These are phyloP conservation scores for Alternaria ventricosa DNA, from an alignment of 2,329 filamentous ascomycete genomes.

Conservation along the genomic window DNA sequence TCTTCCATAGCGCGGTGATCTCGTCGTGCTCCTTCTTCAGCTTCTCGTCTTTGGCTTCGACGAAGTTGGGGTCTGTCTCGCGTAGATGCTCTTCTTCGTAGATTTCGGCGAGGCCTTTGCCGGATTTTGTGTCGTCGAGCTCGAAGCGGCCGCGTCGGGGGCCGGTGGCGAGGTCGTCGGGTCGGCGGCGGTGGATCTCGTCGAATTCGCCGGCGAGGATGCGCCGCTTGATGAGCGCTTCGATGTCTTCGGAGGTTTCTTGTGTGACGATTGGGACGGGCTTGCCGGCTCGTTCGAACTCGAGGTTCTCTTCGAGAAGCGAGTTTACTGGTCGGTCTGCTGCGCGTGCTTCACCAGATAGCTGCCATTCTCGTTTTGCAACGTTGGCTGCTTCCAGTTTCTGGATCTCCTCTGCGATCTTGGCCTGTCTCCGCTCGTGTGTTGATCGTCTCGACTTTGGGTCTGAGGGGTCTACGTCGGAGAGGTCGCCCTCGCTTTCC, in stretches of 20 bases:
- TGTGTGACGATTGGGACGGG: constrained; percentile 93
- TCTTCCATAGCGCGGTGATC: constrained; percentile 82
- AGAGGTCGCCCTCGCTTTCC: constrained; percentile 62
- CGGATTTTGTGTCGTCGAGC: constrained; percentile 85
- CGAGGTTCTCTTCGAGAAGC: constrained; percentile 89
- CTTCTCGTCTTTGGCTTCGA: constrained; percentile 84
- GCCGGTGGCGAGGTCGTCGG: constrained; percentile 71
- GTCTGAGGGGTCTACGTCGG: constrained; percentile 69
- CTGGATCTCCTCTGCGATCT: constrained; percentile 87
- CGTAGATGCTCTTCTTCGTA: constrained; percentile 94
- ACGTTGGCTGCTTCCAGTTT: constrained; percentile 88
- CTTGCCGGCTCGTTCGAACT: constrained; percentile 95
- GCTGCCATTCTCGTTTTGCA: constrained; percentile 87
- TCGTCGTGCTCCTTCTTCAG: constrained; percentile 81
- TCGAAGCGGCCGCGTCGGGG: constrained; percentile 76
- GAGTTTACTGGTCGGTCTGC: constrained; percentile 87
- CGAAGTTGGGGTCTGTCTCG: constrained; percentile 77
- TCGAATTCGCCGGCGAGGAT: constrained; percentile 92
- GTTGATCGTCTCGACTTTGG: constrained; percentile 78
- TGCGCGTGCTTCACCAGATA: constrained; percentile 86
- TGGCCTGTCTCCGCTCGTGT: constrained; percentile 86
- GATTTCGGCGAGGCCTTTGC: constrained; percentile 85
- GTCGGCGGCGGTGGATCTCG: constrained; percentile 82
- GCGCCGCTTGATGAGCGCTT: constrained; percentile 90
- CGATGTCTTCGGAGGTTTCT: constrained; percentile 88